A percentile compares a stretch with the other conserved stretches of the same genome.
Conservation (phyloP, 2,329 filamentous ascomycete species). For the Xylariales sp. region DNA sequence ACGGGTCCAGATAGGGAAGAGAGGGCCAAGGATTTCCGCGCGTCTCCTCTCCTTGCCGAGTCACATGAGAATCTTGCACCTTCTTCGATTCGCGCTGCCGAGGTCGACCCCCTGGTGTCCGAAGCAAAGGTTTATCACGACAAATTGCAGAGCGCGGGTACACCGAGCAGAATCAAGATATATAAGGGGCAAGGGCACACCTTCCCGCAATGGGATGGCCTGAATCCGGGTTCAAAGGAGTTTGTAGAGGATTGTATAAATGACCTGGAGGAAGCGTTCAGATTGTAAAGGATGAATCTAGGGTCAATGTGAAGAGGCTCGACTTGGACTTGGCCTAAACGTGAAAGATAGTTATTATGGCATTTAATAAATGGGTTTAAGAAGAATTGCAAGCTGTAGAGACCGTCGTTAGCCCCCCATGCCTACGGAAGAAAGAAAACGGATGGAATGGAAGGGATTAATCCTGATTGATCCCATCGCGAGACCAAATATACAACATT, state of each 20-base stretch:
- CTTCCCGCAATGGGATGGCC: slow-evolving; percentile 52
- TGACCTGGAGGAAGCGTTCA: slow-evolving; percentile 46
- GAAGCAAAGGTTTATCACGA: slow-evolving; percentile 52
- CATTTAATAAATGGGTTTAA: background rate
- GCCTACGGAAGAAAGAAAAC: background rate
- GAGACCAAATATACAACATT: too few relatives aligned
- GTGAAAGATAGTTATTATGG: background rate
- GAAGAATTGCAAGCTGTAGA: background rate
- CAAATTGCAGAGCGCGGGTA: slow-evolving; percentile 48
- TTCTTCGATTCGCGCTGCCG: slow-evolving; percentile 51
- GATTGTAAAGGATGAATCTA: slow-evolving; percentile 4
- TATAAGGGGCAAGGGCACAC: slow-evolving; percentile 53
- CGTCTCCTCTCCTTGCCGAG: slow-evolving; percentile 51
- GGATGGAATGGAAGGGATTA: too few relatives aligned
- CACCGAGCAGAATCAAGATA: slow-evolving; percentile 49
- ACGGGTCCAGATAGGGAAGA: slow-evolving; percentile 46
- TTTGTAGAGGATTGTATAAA: slow-evolving; percentile 51
- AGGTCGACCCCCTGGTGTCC: slow-evolving; percentile 51
- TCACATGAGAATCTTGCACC: slow-evolving; percentile 51
- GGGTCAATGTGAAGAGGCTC: background rate
- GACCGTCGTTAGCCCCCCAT: too few relatives aligned
- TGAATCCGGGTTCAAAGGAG: slow-evolving; percentile 49
- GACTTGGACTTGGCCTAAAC: background rate
- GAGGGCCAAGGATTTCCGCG: slow-evolving; percentile 48
- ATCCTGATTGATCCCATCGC: too few relatives aligned